Percentiles rank a stretch among this genome's conserved stretches.
phyloP scores from a whole-genome alignment of 257 asterid species.

The Solanum medicagineum region DNA sequence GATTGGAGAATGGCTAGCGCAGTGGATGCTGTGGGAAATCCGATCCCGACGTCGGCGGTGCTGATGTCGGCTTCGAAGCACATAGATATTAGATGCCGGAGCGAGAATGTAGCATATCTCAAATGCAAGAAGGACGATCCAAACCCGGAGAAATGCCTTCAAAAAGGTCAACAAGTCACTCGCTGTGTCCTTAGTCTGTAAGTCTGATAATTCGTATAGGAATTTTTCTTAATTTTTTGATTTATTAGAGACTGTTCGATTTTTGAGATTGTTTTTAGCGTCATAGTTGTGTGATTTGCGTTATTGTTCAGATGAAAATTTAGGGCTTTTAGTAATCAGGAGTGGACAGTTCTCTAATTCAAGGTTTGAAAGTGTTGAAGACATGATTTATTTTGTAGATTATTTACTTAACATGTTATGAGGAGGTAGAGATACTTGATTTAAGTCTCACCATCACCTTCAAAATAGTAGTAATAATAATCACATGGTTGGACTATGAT shows the following conservation, averaged over 20 bases:
- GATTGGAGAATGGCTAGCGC: slow-evolving; percentile 16
- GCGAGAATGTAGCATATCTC: slow-evolving; percentile 52
- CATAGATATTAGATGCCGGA: slow-evolving; percentile 42
- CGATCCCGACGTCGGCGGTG: slow-evolving; percentile 48
- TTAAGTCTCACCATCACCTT: neutral
- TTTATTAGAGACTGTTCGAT: neutral
- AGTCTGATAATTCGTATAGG: neutral
- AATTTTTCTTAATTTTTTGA: neutral
- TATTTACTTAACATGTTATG: neutral
- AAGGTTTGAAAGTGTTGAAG: neutral
- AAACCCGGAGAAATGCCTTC: slow-evolving; percentile 68
- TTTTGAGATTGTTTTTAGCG: neutral
- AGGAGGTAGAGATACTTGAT: neutral
- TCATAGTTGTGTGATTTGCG: neutral
- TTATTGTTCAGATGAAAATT: neutral
- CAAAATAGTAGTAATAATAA: neutral
- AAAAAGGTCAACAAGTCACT: slow-evolving; percentile 66
- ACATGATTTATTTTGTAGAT: neutral
- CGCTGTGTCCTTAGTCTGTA: slow-evolving; percentile 57
- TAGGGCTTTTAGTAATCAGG: neutral
- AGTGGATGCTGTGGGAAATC: slow-evolving; percentile 29
- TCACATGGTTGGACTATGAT: neutral
- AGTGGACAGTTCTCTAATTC: neutral
- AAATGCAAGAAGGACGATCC: slow-evolving; percentile 69
- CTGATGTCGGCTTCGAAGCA: slow-evolving; percentile 63